Conservation (phyloP, 257 asterid species). For the Ilex aquifolium region DNA sequence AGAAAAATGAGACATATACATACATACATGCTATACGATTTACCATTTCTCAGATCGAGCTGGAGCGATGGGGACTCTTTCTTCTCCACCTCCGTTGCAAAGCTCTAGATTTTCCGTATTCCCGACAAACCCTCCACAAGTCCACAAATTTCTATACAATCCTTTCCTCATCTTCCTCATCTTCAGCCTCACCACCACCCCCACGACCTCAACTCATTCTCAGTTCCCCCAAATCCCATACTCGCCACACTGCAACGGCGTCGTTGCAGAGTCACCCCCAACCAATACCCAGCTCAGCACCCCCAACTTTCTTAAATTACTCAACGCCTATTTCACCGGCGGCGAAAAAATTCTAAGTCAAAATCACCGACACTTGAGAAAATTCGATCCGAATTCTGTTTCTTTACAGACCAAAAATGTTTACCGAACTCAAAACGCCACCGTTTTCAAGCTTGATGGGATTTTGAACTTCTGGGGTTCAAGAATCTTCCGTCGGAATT, state of each 20-base stretch:
- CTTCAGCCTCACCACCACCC: constrained; percentile 10
- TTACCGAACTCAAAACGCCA: constrained; percentile 41
- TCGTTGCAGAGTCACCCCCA: constrained; percentile 35
- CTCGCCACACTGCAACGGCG: constrained; percentile 41
- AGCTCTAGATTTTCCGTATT: constrained; percentile 4
- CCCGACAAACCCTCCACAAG: constrained; percentile 2
- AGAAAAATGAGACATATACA: neutral
- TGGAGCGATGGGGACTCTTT: constrained; percentile 7
- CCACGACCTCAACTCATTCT: constrained; percentile 8
- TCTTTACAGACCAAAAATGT: constrained; percentile 30
- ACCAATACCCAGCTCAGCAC: constrained; percentile 24
- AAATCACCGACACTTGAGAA: neutral
- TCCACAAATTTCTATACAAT: constrained; percentile 10
- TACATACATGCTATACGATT: neutral
- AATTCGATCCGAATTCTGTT: constrained; percentile 24
- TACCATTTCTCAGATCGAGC: neutral
- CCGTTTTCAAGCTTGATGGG: constrained; percentile 53
- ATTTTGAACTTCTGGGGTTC: constrained; percentile 19
- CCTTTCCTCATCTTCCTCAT: constrained; percentile 21
- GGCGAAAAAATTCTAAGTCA: neutral
- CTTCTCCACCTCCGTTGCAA: constrained; percentile 8
- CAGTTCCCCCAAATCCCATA: constrained; percentile 29
- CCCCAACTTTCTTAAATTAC: constrained; percentile 26
- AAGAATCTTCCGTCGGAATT: constrained; percentile 33
- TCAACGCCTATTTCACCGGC: constrained; percentile 31